These are phyloP conservation scores for Grigorovia jiainica DNA, from an alignment of 805 yeast species.

Conservation along the genomic window DNA sequence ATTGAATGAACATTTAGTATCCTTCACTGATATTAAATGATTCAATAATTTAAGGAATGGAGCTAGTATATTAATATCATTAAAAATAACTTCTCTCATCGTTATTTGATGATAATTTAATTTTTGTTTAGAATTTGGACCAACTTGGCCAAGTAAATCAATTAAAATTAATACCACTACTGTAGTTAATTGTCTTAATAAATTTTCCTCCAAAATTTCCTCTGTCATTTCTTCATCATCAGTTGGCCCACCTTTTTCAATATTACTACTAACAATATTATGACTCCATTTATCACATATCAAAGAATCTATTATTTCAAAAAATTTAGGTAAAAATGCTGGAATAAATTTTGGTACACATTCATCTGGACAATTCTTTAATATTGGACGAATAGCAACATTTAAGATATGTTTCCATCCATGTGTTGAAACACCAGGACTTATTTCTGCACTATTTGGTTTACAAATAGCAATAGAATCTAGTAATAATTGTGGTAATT, in stretches of 20 bases:
- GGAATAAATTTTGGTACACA: constrained; percentile 61
- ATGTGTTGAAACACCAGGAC: constrained; percentile 80
- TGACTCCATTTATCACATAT: constrained; percentile 64
- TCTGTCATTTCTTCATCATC: constrained; percentile 84
- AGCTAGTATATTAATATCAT: constrained; percentile 57
- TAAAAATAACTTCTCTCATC: constrained; percentile 57
- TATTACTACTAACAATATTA: constrained; percentile 32
- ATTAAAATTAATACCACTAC: constrained; percentile 80
- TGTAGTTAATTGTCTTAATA: constrained; percentile 85
- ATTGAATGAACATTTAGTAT: constrained; percentile 87
- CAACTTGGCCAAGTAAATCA: constrained; percentile 77
- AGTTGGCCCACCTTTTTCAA: constrained; percentile 38
- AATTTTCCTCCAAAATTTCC: constrained; percentile 96
- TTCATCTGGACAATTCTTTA: constrained; percentile 77
- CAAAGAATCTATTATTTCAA: constrained; percentile 63
- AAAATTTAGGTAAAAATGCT: constrained; percentile 68
- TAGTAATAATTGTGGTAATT: constrained; percentile 68
- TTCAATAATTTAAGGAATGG: constrained; percentile 68
- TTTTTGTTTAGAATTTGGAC: constrained; percentile 33
- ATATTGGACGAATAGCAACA: constrained; percentile 74
- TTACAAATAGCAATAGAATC: constrained; percentile 61
- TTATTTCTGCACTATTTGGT: constrained; percentile 42
- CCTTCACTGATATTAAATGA: constrained; percentile 73
- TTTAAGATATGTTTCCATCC: constrained; percentile 97
- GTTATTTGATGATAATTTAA: constrained; percentile 50